Conservation (phyloP, 2,329 filamentous ascomycete species). For the Aspergillus niger region DNA sequence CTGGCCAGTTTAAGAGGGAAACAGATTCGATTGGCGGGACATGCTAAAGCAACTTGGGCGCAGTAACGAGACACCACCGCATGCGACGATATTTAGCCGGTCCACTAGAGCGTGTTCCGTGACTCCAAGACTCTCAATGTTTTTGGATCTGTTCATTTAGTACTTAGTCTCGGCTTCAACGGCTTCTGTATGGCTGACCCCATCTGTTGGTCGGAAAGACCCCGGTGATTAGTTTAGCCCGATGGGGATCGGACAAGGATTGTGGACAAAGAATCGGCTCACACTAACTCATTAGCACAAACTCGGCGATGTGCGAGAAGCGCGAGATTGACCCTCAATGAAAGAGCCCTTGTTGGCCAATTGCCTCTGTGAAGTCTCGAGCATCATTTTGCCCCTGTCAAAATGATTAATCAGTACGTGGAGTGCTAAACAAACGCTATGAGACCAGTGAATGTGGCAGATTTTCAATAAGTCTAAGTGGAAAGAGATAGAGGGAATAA, state of each 20-base stretch:
- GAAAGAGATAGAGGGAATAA: background rate
- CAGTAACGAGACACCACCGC: background rate
- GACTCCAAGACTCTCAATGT: background rate
- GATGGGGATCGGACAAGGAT: slow-evolving; percentile 1
- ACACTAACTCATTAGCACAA: background rate
- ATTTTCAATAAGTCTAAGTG: background rate
- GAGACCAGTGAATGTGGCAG: background rate
- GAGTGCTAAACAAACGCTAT: background rate
- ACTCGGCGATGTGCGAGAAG: background rate
- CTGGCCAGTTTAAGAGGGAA: background rate
- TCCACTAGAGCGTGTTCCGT: background rate
- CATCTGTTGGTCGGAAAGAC: background rate
- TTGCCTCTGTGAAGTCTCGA: background rate
- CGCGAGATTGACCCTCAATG: background rate
- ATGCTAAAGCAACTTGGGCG: background rate
- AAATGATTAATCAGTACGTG: too few relatives aligned
- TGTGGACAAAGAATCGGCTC: background rate
- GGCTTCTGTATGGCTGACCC: background rate
- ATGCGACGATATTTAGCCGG: background rate
- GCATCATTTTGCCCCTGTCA: background rate
- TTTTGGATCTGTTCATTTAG: too few relatives aligned
- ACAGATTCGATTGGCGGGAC: background rate
- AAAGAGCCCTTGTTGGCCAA: background rate
- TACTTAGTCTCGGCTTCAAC: background rate
- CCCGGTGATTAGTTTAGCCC: background rate